Base-by-base conservation (phyloP, 2,329 filamentous ascomycete genomes). In the Penicillium olsonii region DNA sequence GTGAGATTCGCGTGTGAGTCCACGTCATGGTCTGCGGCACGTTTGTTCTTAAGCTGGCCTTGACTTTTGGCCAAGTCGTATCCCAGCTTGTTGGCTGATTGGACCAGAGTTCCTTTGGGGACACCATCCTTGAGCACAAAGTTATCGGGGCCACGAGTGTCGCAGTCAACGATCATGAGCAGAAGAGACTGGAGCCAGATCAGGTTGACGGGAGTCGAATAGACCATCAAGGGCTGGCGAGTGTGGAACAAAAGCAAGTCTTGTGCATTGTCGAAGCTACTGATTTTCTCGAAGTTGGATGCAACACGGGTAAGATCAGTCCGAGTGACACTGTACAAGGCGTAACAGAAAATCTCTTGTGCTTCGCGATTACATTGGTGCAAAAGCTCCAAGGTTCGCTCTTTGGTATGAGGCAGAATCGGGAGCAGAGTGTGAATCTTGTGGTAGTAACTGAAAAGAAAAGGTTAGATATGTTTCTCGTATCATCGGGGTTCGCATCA, bases 111-210 rank as follows among this genome's bases (percentile, higher is more conserved):
- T 17, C 66, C 63, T 52, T 74, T 75, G 2, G 70, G 66, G 12
- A 70, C 53, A n/a, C 69, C 70, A 48, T 73, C 66, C 53, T 73
- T 72, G 33, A 68, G 56, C 19, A 68, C 64, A 18, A 75, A 60
- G 42, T 75, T 74, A 31, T 75, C 70, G 1, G 72, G 71, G 2
- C 70, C 70, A 34, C 71, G 71, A 9, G 65, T 60, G 39, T 75
- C 72, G 47, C 70, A 71, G 37, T 76, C 73, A 10, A 75, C 63
- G 15, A 73, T 66, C 66, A 75, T 68, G 17, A 75, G 56, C 8
- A 70, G 60, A 41, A 74, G 59, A 26, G 66, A 67, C 52, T 75
- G 72, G n/a, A 75, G 62, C 60, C 68, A 71, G 18, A 75, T 58
- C 20, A 75, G 45, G 49, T 75, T 75, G 29, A 67, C 62, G 1